Evolutionary conservation across 139 green algal genomes (phyloP), one percentile per base, ranked within the genome.

Genomic region (Spirogloea muscicola): DNA sequence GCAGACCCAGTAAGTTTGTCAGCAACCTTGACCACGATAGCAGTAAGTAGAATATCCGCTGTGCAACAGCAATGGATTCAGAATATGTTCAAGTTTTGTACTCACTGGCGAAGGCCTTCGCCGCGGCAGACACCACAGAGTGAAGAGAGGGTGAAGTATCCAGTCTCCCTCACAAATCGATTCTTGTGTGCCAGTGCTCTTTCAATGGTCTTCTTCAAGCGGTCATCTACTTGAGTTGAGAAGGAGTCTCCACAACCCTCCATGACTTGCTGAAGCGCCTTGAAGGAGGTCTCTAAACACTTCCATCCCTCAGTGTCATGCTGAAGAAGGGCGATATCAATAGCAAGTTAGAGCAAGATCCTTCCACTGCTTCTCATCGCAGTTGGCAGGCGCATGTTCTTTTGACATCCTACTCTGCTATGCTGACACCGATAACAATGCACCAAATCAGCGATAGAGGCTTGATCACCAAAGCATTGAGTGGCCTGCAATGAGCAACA

Each of bases 151-250:
- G 84, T 88, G 55, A 89, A 86, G 74, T 91, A 89, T 5, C 74
- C 80, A 0, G 84, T 88, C 83, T 96, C 91, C 1, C 92, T 84
- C 61, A 97, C 87, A 73, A 96, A 97, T 49, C 92, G 84, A 77
- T 96, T 96, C 40, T 88, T 84, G 80, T 96, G 91, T 36, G 82
- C 71, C 69, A 92, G 49, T 0, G 85, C 82, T 34, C 72, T 78
- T 77, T 86, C 85, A 18, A 85, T 44, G 34, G 58, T 18, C 3
- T 34, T 39, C 3, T 55, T 39, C 18, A 77, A 5, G 43, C 31
- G 2, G 7, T 37, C 3, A 16, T 38, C 31, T 25, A 69, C 25
- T 3, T 42, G 33, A 3, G 52, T 70, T 13, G 36, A 4, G 58
- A 89, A 90, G 7, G 66, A 49, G 1, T 73, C 29, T 9, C 84